These are phyloP conservation scores for Starmerella kuoi DNA, from an alignment of 805 yeast genomes.

Conservation along the genomic window DNA sequence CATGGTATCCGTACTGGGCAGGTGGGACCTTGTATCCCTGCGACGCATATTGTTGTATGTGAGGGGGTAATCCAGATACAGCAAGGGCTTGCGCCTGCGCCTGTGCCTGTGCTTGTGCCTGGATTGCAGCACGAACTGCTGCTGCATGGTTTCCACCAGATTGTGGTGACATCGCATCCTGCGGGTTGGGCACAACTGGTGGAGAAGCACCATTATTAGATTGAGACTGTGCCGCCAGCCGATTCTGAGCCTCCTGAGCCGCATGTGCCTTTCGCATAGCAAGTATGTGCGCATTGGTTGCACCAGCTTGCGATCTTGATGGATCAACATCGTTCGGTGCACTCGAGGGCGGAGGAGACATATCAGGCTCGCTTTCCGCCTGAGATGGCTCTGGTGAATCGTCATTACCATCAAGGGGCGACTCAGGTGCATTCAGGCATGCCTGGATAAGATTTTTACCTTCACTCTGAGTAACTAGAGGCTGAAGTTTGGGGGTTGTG, in stretches of 20 bases:
- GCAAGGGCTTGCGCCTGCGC: slow-evolving; percentile 17
- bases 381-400: slow-evolving; percentile 5
- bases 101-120: slow-evolving; percentile 1
- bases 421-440: slow-evolving; percentile 92
- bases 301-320: slow-evolving; percentile 2
- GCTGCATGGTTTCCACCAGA: slow-evolving; percentile 7
- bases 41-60: slow-evolving; percentile 13
- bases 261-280: slow-evolving; percentile 10
- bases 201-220: background rate
- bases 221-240: slow-evolving; percentile 6
- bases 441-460: slow-evolving; percentile 96
- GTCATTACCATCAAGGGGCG: slow-evolving; percentile 28
- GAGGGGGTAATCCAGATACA: slow-evolving; percentile 15
- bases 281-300: background rate
- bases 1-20: slow-evolving; percentile 17
- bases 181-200: background rate
- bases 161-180: slow-evolving; percentile 10
- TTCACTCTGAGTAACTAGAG: slow-evolving; percentile 91
- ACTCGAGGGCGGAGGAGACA: slow-evolving; percentile 4
- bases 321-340: slow-evolving; percentile 30
- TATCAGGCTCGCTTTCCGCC: slow-evolving; percentile 1
- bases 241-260: slow-evolving; percentile 11
- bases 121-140: slow-evolving; percentile 3
- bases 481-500: slow-evolving; percentile 98
- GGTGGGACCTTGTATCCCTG: slow-evolving; percentile 15